Evolutionary conservation across 2,329 filamentous ascomycete genomes (phyloP).

Genomic region (Pyrenochaeta sp.): DNA sequence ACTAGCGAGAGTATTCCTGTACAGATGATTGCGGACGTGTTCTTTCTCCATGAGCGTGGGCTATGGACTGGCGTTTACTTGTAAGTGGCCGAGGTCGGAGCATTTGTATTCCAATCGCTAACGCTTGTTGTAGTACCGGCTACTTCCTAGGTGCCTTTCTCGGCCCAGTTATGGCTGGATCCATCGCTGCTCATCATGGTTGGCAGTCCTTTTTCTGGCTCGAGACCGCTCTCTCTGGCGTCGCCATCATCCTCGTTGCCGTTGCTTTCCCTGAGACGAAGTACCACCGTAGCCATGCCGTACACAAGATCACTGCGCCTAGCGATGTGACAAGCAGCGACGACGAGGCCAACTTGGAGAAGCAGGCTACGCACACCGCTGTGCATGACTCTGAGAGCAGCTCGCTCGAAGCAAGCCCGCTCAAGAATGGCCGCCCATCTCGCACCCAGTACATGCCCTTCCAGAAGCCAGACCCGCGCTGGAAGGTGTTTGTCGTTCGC

Average conservation of each 20-base stretch:
- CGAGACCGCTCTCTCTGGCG: conserved; percentile 50
- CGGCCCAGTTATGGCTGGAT: conserved; percentile 55
- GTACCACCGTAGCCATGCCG: conserved; percentile 42
- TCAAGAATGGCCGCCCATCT: conserved; percentile 50
- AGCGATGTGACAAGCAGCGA: neutral
- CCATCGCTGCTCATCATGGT: conserved; percentile 52
- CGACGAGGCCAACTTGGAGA: conserved; percentile 32
- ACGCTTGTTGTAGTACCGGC: conserved; percentile 38
- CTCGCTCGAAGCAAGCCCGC: conserved; percentile 18
- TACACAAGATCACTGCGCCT: neutral
- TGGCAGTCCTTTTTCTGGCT: conserved; percentile 60
- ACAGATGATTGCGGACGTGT: conserved; percentile 56
- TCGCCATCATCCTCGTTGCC: conserved; percentile 51
- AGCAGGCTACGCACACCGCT: conserved; percentile 29
- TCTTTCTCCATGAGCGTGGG: conserved; percentile 56
- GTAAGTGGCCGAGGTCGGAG: conserved; percentile 35
- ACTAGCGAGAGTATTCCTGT: conserved; percentile 55
- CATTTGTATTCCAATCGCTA: conserved; percentile 6
- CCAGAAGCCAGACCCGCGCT: conserved; percentile 49
- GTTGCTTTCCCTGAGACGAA: conserved; percentile 56
- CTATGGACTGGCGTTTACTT: conserved; percentile 52
- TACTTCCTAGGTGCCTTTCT: conserved; percentile 56
- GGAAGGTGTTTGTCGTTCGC: conserved; percentile 53
- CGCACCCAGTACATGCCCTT: conserved; percentile 51
- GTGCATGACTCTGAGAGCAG: conserved; percentile 35